These are phyloP conservation scores for Irpex sp. DNA, from an alignment of 1,284 basidiomycete genomes.

Conservation along the genomic window DNA sequence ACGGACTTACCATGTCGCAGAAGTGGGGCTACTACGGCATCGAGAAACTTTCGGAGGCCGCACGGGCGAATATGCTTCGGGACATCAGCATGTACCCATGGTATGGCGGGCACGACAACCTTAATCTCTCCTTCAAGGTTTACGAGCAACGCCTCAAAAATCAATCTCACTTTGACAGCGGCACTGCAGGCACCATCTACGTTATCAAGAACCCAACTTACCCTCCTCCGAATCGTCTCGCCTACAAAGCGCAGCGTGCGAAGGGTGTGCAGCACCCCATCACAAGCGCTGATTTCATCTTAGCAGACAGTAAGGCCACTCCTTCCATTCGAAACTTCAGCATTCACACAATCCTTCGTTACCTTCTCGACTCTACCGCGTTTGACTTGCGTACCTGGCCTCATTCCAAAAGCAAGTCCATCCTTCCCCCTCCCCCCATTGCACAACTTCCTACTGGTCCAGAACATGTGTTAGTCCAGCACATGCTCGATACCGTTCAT, in stretches of 20 bases:
- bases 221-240: conserved; percentile 17
- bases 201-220: conserved; percentile 19
- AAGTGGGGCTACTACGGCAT: conserved; percentile 21
- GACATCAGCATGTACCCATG: conserved; percentile 21
- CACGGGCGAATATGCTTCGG: too few relatives aligned
- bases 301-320: conserved; percentile 15
- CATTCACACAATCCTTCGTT: conserved; percentile 5
- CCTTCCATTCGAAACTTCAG: conserved; percentile 15
- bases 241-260: conserved; percentile 18
- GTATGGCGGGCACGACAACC: conserved; percentile 34
- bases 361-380: conserved; percentile 7
- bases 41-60: not conserved
- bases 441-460: conserved; percentile 24
- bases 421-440: conserved; percentile 22
- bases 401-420: conserved; percentile 6
- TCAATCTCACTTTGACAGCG: conserved; percentile 32
- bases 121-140: conserved; percentile 32
- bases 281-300: conserved; percentile 18
- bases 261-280: conserved; percentile 22
- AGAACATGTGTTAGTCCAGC: conserved; percentile 25
- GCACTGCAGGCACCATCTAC: conserved; percentile 33
- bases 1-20: conserved; percentile 27
- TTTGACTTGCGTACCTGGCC: conserved; percentile 17
- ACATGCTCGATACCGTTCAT: conserved; percentile 29
- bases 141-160: conserved; percentile 34